Evolutionary conservation across 2,329 filamentous ascomycete species (phyloP).

Genomic region (Graphiopsis chlorocephala): DNA sequence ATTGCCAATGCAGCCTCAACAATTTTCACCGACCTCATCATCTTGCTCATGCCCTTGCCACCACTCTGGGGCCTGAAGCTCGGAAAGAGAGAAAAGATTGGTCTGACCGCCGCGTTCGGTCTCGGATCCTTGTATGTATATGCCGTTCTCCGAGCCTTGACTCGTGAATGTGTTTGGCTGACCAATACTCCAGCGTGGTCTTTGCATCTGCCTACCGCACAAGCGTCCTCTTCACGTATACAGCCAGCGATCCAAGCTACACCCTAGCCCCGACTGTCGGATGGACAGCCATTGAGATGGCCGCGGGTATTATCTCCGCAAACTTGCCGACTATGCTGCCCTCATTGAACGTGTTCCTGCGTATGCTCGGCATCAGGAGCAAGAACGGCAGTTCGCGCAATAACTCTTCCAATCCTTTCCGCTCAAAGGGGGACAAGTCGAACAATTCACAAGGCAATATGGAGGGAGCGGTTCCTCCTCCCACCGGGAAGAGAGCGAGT

Average conservation of each 20-base stretch:
- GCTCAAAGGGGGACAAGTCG: constrained; percentile 2
- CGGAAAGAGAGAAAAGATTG: constrained; percentile 6
- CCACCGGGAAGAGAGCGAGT: background rate
- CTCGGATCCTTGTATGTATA: constrained; percentile 11
- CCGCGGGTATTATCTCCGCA: constrained; percentile 13
- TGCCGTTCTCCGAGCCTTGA: background rate
- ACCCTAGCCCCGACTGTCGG: constrained; percentile 9
- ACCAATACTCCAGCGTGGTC: background rate
- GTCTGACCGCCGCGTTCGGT: constrained; percentile 12
- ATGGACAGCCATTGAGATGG: constrained; percentile 15
- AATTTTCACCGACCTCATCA: constrained; percentile 9
- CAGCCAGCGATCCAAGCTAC: constrained; percentile 8
- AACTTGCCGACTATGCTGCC: constrained; percentile 13
- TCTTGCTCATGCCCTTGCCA: constrained; percentile 1
- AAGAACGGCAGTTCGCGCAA: background rate
- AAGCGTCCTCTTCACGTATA: constrained; percentile 13
- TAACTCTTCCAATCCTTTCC: background rate
- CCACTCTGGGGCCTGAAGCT: constrained; percentile 2
- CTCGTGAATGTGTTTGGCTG: background rate
- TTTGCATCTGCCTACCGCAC: constrained; percentile 11
- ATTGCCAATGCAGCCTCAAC: constrained; percentile 22
- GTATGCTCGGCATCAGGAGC: background rate
- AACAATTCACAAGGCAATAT: background rate
- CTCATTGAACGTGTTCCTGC: constrained; percentile 10
- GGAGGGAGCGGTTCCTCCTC: background rate